phyloP scores from a whole-genome alignment of 257 asterid species.

The Plantago ovata region DNA sequence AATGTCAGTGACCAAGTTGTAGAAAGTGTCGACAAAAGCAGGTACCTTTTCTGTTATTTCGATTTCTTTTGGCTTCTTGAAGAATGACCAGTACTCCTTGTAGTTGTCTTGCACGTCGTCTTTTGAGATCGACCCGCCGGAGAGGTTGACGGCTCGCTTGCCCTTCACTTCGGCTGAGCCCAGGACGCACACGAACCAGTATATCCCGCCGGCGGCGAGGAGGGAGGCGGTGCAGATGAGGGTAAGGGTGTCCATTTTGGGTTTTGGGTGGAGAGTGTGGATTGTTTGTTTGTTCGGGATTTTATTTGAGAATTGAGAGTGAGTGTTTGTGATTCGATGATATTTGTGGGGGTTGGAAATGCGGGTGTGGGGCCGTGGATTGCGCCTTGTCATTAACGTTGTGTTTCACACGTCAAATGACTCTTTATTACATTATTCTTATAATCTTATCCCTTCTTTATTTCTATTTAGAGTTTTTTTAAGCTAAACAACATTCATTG shows the following conservation, averaged over 20 bases:
- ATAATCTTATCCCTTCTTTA: too few species aligned
- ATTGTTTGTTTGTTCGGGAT: neutral
- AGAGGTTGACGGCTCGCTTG: conserved; percentile 57
- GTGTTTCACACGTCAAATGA: too few species aligned
- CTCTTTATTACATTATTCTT: too few species aligned
- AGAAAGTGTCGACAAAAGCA: conserved; percentile 75
- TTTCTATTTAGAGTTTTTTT: too few species aligned
- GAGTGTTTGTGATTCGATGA: too few species aligned
- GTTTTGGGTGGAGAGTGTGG: neutral
- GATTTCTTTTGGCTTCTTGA: conserved; percentile 68
- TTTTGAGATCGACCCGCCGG: conserved; percentile 70
- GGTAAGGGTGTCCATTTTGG: conserved; percentile 52
- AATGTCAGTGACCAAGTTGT: conserved; percentile 77
- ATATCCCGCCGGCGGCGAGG: conserved; percentile 57
- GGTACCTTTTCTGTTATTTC: conserved; percentile 62
- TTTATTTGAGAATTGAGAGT: too few species aligned
- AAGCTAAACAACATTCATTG: too few species aligned
- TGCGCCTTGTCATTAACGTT: too few species aligned
- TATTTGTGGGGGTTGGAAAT: too few species aligned
- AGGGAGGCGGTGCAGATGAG: conserved; percentile 57
- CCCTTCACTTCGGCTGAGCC: conserved; percentile 79
- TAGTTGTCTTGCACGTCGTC: conserved; percentile 59
- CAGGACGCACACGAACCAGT: conserved; percentile 65
- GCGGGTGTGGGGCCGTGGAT: too few species aligned
- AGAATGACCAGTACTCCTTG: conserved; percentile 75